A percentile compares a stretch with the other conserved stretches of the same genome.
phyloP scores from a whole-genome alignment of 805 yeast genomes.

The Yamadazyma akitaensis region DNA sequence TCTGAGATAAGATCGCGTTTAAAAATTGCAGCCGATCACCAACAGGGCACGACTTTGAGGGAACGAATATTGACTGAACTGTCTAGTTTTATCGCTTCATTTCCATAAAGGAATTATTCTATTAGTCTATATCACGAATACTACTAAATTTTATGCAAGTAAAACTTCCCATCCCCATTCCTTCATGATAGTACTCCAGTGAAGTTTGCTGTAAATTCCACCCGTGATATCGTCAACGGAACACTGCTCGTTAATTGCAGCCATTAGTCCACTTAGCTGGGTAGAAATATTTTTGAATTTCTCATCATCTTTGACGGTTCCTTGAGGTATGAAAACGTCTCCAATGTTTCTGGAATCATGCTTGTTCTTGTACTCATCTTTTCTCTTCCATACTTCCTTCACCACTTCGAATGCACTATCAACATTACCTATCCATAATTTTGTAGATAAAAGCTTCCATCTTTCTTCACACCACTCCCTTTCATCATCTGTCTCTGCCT shows the following conservation, averaged over 20 bases:
- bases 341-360: constrained; percentile 10
- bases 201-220: constrained; percentile 49
- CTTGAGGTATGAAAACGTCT: constrained; percentile 15
- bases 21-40: too few species aligned
- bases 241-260: constrained; percentile 33
- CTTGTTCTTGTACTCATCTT: constrained; percentile 42
- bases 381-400: constrained; percentile 67
- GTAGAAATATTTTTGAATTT: constrained; percentile 24
- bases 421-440: constrained; percentile 64
- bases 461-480: constrained; percentile 58
- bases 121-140: too few species aligned
- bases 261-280: constrained; percentile 40
- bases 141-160: constrained; percentile 36
- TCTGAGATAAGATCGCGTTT: too few species aligned
- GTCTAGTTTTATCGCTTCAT: too few species aligned
- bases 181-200: constrained; percentile 68
- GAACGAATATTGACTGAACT: too few species aligned
- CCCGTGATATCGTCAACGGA: constrained; percentile 30
- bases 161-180: constrained; percentile 78
- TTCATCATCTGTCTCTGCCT: constrained; percentile 55
- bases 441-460: constrained; percentile 52
- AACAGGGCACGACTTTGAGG: background rate
- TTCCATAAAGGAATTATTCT: too few species aligned
- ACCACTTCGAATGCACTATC: constrained; percentile 66
- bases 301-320: constrained; percentile 17